A percentile compares a stretch with the other conserved stretches of the same genome.
Conservation (phyloP, 108 stramenopile species). For the Cylindrotheca closterium region DNA sequence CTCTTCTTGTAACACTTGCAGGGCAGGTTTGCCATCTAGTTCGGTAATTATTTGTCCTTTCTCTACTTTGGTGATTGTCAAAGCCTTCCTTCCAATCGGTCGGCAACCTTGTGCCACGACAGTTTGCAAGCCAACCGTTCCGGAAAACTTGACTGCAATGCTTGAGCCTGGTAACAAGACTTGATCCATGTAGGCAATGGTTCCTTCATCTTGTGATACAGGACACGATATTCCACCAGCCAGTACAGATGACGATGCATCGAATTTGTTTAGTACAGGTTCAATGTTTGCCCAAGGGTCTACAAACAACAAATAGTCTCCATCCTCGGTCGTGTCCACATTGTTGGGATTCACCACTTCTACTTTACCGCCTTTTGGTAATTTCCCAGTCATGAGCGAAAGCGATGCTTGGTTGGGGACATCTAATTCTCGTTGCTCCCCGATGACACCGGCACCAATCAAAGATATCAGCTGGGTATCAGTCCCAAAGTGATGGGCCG, state of each 20-base stretch:
- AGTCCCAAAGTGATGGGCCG: not conserved
- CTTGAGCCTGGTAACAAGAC: conserved; percentile 19
- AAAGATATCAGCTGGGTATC: conserved; percentile 6
- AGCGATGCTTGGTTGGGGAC: not conserved
- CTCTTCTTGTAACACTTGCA: conserved; percentile 8
- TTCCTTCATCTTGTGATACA: not conserved
- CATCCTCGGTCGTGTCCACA: not conserved
- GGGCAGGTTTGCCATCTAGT: conserved; percentile 8
- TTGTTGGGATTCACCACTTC: not conserved
- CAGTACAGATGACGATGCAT: conserved; percentile 8
- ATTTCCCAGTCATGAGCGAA: conserved; percentile 9
- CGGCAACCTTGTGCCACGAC: conserved; percentile 31
- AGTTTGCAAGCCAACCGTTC: conserved; percentile 25
- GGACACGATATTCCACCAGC: conserved; percentile 33
- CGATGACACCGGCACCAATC: conserved; percentile 13
- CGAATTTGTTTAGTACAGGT: not conserved
- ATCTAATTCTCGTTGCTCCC: conserved; percentile 9
- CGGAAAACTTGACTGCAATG: conserved; percentile 16
- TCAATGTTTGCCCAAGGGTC: conserved; percentile 16
- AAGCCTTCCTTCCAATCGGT: conserved; percentile 18
- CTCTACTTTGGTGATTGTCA: not conserved
- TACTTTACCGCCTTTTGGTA: conserved; percentile 2
- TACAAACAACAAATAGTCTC: not conserved
- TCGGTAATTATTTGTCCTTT: conserved; percentile 9
- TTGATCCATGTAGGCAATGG: conserved; percentile 17